phyloP scores from a whole-genome alignment of 306 rosid genomes.

The Cucumis melo region DNA sequence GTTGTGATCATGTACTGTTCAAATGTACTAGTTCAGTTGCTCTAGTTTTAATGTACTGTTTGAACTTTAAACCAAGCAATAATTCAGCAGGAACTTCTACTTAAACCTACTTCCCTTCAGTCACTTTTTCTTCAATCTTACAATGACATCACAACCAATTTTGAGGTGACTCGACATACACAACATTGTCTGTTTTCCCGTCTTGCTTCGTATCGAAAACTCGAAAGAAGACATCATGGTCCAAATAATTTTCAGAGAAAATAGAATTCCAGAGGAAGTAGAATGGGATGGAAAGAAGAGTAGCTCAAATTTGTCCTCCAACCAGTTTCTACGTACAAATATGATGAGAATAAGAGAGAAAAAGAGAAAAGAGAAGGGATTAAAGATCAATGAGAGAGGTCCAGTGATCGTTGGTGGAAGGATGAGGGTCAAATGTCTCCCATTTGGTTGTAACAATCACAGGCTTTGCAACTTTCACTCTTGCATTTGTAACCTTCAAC shows the following conservation, averaged over 20 bases:
- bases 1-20: not conserved
- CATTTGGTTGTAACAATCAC: conserved; percentile 59
- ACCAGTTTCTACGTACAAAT: not conserved
- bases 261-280: not conserved
- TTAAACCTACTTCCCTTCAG: not conserved
- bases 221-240: not conserved
- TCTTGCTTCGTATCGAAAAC: not conserved
- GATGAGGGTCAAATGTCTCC: conserved; percentile 55
- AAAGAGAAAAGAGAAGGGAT: too few relatives aligned
- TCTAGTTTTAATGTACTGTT: not conserved
- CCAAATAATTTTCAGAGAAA: not conserved
- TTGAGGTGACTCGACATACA: not conserved
- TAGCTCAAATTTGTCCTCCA: not conserved
- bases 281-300: too few relatives aligned
- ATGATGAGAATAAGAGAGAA: not conserved
- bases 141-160: not conserved
- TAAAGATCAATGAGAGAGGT: conserved; percentile 19
- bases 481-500: conserved; percentile 50
- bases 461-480: conserved; percentile 23
- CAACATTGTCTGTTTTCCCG: not conserved
- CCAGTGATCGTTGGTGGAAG: conserved; percentile 25
- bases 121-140: not conserved
- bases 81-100: not conserved
- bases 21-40: not conserved
- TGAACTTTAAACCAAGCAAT: not conserved